Base-by-base conservation (phyloP, 768 basidiomycete species). In the Kwoniella sp. region DNA sequence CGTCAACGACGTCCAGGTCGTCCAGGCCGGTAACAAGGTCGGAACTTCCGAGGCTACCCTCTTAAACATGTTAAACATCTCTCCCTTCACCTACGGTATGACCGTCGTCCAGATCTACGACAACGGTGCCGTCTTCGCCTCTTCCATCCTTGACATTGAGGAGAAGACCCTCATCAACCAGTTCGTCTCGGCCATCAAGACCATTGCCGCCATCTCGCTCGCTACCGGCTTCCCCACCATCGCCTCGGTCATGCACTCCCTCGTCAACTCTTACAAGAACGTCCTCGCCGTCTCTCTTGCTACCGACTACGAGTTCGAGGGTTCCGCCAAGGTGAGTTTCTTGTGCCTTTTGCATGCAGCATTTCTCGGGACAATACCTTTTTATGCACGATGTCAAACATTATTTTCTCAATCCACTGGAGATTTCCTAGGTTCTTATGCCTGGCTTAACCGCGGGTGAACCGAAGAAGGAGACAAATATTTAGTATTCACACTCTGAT, bases 261-360 rank as follows among this genome's bases (percentile, higher is more conserved):
- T 99, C 66, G 92, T 98, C 86, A 97, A 97, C 85, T 87, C 93
- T 50, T 98, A 97, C 90, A 99, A 99, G 89, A 99, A 98, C 86
- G 83, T 98, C 70, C 83, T 99, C 70, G 90, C 92, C 41, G 82
- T 98, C 72, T 88, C 92, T 48, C 83, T 97, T 63, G 88, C 85
- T 52, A 97, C 96, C 66, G 94, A 98, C 52, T 93, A 93, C 87
- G 87, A 89, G 59, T 97, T 97, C 82, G 92, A 94, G 78, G 93
- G 88, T 66, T 86, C 90, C 63, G 92, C 92, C 81, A 91, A 96
- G 90, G 93, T 92, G 67, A 75, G 87, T 79, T 41, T 58, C 41
- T 15, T 58, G 31, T 57, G 38, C 25, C 64, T 23, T 58, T 55
- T 52, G 69, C 51, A 20, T 38, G 61, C n/a, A n/a, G n/a, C n/a